Evolutionary conservation across 495 filamentous ascomycete species (phyloP), one percentile per base, ranked within the genome.

Genomic region (Penicillium riverlandense): DNA sequence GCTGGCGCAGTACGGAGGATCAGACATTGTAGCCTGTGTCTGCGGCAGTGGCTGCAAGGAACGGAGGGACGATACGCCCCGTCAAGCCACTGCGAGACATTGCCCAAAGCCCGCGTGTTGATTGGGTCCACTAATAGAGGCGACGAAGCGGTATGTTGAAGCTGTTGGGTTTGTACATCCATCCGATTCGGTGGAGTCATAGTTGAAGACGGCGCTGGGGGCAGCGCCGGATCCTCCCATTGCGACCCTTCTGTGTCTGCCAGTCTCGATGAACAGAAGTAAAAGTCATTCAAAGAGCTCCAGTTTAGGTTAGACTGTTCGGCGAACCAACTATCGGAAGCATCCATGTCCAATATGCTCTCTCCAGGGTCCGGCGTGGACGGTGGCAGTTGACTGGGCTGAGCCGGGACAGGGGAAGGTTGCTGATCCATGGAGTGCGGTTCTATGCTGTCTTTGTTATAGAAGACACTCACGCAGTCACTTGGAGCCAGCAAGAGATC

Each of bases 31-130:
- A 74, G 52, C 4, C 68, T 62, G 37, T 64, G 54, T 27, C 47
- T 63, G 37, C 60, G 62, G 47, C 72, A 76, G 52, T 76, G 55
- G 14, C 41, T 53, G 47, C 72, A 76, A 8, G 70, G 63, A 1
- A 53, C 43, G 5, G 62, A 49, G 0, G 72, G 68, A 16, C 60
- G 54, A 48, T 62, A 63, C 2, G 69, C 67, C 11, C 69, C 71
- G 48, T 74, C 61, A n/a, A 67, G 52, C 63, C 65, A 70, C 29
- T 67, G 54, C 0, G 63, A 57, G 41, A 69, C 60, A 44, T 63
- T 62, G 16, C 42, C 44, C 10, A 67, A 29, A 27, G 32, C 43
- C 27, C 8, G 46, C 6, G 44, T 6, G 11, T 9, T 9, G 13
- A 34, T 10, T 29, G 39, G 11, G 12, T 33, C 8, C 3, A 29